Conservation (phyloP, 805 yeast genomes). For the Starmerella vitae region DNA sequence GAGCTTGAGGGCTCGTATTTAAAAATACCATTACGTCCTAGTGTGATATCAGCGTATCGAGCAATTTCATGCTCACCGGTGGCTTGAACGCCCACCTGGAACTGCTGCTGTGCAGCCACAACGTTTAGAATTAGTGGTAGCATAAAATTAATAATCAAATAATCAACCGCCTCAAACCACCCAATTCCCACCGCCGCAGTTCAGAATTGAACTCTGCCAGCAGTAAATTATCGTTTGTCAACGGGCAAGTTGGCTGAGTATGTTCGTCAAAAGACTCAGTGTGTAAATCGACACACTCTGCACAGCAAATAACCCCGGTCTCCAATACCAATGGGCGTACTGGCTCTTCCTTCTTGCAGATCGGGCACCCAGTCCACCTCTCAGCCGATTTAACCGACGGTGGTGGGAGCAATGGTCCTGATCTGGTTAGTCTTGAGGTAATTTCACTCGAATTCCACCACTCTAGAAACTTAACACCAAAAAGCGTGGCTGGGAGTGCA, state of each 20-base stretch:
- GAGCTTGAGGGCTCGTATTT: neutral
- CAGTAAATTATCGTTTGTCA: too few relatives aligned
- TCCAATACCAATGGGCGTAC: slow-evolving; percentile 77
- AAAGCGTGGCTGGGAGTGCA: slow-evolving; percentile 69
- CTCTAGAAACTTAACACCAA: slow-evolving; percentile 68
- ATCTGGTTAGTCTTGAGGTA: slow-evolving; percentile 27
- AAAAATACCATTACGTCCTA: neutral
- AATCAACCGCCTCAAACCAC: too few relatives aligned
- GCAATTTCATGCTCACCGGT: neutral
- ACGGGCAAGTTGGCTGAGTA: too few relatives aligned
- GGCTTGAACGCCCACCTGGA: neutral
- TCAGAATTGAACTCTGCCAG: too few relatives aligned
- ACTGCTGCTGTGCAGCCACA: too few relatives aligned
- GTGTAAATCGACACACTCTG: slow-evolving; percentile 64
- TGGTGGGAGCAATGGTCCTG: slow-evolving; percentile 14
- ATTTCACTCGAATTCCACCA: slow-evolving; percentile 85
- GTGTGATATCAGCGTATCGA: neutral
- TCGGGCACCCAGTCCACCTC: slow-evolving; percentile 38
- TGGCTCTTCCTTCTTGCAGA: slow-evolving; percentile 46
- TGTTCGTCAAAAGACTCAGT: slow-evolving; percentile 39
- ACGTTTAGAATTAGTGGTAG: too few relatives aligned
- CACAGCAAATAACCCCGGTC: slow-evolving; percentile 84
- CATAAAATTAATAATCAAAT: too few relatives aligned
- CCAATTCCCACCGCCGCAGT: too few relatives aligned
- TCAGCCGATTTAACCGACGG: slow-evolving; percentile 20